Evolutionary conservation across 1,139 yeast genomes (phyloP), one percentile per base, ranked within the genome.

Genomic region (Candida smagusa): DNA sequence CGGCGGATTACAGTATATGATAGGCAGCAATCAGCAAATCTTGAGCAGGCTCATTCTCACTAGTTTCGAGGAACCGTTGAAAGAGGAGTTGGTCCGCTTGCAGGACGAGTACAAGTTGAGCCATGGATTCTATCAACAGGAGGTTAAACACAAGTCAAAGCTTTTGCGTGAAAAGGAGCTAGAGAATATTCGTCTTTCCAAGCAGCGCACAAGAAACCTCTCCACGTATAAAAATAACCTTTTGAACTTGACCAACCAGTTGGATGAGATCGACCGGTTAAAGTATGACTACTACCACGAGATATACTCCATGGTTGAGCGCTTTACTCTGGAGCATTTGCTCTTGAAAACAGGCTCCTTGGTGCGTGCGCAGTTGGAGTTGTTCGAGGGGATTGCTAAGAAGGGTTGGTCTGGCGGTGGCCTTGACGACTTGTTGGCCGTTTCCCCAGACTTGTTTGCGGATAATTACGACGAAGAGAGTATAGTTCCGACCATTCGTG

Each of bases 381-480:
- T 87, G 5, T 81, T 79, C 49, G 95, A 85, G 52, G 83, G 85
- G 13, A 78, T 88, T 26, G 95, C 95, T 0, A 72, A 81, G 40
- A 87, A 87, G 55, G 94, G 95, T 7, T 83, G 90, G 88, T 73
- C 84, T 8, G 95, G 95, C 7, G 92, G 92, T 13, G 95, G 95
- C 0, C 61, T 86, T 29, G 95, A 87, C 53, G 81, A 76, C 22
- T 61, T 87, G 37, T 62, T 81, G 30, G 59, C 71, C n/a, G 58
- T 69, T 34, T 69, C 80, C 9, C 79, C 78, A 2, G 82, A 77
- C 49, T 71, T 79, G 2, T 76, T 77, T 50, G 65, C 61, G 26
- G 43, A 40, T 8, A 41, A 29, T 24, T 39, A 40, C 22, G 48
- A 44, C 16, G 53, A 52, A 19, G 55, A 53, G 4, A 37, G 33